phyloP scores from a whole-genome alignment of 2,329 filamentous ascomycete species.

The Westerdykella aurantiaca region DNA sequence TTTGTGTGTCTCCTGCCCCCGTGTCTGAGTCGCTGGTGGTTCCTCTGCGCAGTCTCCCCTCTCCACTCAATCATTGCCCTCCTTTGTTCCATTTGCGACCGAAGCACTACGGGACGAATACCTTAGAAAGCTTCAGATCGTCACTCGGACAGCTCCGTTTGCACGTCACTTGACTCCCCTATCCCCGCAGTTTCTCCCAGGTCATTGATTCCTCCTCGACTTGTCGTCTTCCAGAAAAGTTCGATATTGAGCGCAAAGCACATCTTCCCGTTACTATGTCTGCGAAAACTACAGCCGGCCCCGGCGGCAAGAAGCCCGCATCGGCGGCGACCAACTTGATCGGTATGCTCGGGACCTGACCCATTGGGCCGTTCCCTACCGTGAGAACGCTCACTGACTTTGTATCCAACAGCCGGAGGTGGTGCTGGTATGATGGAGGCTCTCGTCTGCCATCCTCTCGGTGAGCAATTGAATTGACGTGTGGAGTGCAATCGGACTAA shows the following conservation, averaged over 20 bases:
- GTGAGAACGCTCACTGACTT: slow-evolving; percentile 6
- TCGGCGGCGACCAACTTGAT: slow-evolving; percentile 88
- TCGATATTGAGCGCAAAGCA: slow-evolving; percentile 6
- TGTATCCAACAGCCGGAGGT: slow-evolving; percentile 67
- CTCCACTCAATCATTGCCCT: too few relatives aligned
- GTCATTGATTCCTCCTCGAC: too few relatives aligned
- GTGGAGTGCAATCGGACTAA: slow-evolving; percentile 11
- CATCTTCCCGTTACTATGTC: slow-evolving; percentile 45
- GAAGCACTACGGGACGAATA: background rate
- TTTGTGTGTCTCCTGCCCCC: background rate
- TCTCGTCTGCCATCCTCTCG: slow-evolving; percentile 87
- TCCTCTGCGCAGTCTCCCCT: too few relatives aligned
- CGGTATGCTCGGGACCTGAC: slow-evolving; percentile 50
- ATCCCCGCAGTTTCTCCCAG: too few relatives aligned
- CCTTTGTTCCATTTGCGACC: background rate
- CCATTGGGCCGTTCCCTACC: background rate
- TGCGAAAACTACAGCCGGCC: slow-evolving; percentile 52
- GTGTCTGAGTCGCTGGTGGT: background rate
- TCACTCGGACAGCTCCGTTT: too few relatives aligned
- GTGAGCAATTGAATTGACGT: slow-evolving; percentile 43
- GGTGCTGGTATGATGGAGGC: slow-evolving; percentile 99
- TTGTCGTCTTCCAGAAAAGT: too few relatives aligned
- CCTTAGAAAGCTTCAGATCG: too few relatives aligned
- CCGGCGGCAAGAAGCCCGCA: slow-evolving; percentile 66
- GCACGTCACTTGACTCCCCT: too few relatives aligned